phyloP scores from a whole-genome alignment of 2,329 filamentous ascomycete genomes.

The Colletotrichum scovillei region DNA sequence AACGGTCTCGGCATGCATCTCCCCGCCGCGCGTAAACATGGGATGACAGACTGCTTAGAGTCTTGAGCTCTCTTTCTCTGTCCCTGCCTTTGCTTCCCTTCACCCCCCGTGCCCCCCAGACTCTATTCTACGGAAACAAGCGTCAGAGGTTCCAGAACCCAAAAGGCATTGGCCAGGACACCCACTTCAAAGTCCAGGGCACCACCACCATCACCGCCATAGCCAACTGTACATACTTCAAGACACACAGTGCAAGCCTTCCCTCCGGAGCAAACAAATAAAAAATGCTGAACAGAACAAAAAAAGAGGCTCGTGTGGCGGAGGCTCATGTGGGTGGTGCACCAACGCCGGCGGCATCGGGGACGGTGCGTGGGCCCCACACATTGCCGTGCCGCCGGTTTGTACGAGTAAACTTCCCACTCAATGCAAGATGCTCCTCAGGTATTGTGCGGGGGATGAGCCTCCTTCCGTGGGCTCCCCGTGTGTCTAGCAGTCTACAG shows the following conservation, averaged over 20 bases:
- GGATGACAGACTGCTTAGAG: constrained; percentile 18
- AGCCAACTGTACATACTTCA: neutral
- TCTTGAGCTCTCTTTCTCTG: neutral
- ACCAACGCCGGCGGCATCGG: neutral
- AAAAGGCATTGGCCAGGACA: neutral
- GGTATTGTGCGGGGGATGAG: neutral
- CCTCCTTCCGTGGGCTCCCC: neutral
- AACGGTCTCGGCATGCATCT: constrained; percentile 12
- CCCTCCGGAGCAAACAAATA: neutral
- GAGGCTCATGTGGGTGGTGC: neutral
- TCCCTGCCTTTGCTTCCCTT: too few relatives aligned
- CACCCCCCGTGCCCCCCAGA: too few relatives aligned
- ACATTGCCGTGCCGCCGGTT: constrained; percentile 4
- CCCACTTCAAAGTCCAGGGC: neutral
- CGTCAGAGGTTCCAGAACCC: constrained; percentile 1
- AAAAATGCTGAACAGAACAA: neutral
- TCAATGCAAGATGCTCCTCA: neutral
- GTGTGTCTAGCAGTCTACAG: neutral
- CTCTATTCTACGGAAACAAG: neutral
- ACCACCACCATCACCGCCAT: neutral
- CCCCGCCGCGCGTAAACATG: constrained; percentile 17
- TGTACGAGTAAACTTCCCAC: neutral
- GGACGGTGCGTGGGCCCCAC: neutral
- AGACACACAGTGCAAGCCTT: neutral
- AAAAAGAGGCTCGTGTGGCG: neutral